Base-by-base conservation (phyloP, 169 alveolate species). In the Cyclospora cayetanensis region DNA sequence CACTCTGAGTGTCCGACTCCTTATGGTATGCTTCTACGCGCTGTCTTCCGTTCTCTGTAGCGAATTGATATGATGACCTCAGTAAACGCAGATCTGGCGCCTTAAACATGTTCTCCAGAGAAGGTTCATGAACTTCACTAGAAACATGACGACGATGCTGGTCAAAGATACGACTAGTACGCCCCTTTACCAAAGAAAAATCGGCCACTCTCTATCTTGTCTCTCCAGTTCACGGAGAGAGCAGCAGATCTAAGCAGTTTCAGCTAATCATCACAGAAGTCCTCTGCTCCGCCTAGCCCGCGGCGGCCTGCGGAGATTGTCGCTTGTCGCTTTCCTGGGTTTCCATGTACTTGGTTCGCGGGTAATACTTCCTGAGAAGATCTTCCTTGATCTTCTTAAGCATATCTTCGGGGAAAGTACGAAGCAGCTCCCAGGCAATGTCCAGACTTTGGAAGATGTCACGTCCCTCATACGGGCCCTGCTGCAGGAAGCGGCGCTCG, bases 381-480 rank as follows among this genome's bases (percentile, higher is more conserved):
- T 94, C 94, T 93, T 94, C 90, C 46, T 94, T 93, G 91, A 99
- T 97, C 97, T 99, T 99, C 97, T 99, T 99, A 72, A 99, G 98
- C 98, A 97, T 97, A 94, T 98, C 99, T 94, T 98, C 99, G 25
- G 99, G 99, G 99, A 99, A 99, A 63, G 98, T 98, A 90, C 99
- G 98, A 68, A 99, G 97, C 42, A 98, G 96, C 83, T 98, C 99
- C 99, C 99, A 98, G 52, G 99, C 99, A 43, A 98, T 97, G 93
- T 99, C 99, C 77, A 99, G 97, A 22, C 99, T 97, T 88, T 99
- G 98, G 96, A 97, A 98, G 76, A 99, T 98, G 90, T 97, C 98
- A 90, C 99, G 97, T 84, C 98, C 96, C 94, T 99, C 99, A 94
- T 98, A 98, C 27, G 99, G 98, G 18, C 99, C 99, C 94, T 99